Evolutionary conservation across 805 yeast species (phyloP).

Genomic region (Wickerhamiella brachini): DNA sequence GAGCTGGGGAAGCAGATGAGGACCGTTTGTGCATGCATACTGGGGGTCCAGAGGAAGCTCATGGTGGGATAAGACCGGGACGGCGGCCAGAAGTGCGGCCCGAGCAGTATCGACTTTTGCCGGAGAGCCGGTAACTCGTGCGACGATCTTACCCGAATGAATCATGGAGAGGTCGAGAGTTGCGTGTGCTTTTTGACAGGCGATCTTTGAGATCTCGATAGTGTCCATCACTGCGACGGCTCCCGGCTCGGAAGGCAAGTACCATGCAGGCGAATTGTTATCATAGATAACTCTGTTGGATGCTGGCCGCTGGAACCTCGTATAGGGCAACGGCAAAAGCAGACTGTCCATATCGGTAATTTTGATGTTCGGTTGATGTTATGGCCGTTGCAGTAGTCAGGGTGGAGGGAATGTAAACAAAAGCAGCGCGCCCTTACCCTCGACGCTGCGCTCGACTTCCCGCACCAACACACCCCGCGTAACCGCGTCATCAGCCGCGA

Average conservation of each 20-base stretch:
- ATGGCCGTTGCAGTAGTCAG: not conserved
- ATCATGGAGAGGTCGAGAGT: not conserved
- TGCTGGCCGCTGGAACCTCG: not conserved
- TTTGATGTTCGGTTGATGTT: not conserved
- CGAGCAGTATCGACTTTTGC: not conserved
- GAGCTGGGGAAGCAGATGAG: constrained; percentile 17
- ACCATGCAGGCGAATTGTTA: not conserved
- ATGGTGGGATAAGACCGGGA: not conserved
- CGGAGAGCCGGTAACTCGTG: not conserved
- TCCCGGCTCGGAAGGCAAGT: not conserved
- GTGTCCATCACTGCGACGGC: not conserved
- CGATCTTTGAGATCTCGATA: not conserved
- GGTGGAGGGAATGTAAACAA: not conserved
- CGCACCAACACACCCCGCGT: no score
- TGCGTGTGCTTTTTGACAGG: not conserved
- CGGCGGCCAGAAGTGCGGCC: not conserved
- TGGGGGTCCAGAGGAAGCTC: not conserved
- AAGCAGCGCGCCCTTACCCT: not conserved
- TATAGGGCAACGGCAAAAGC: not conserved
- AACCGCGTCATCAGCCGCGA: no score
- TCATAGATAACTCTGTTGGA: not conserved
- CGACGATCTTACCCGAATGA: not conserved
- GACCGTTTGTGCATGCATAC: not conserved
- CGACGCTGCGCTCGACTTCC: no score
- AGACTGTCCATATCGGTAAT: not conserved